Percentiles rank a stretch among this genome's conserved stretches.
phyloP scores from a whole-genome alignment of 148 eudicot species.

The Chenopodium album region DNA sequence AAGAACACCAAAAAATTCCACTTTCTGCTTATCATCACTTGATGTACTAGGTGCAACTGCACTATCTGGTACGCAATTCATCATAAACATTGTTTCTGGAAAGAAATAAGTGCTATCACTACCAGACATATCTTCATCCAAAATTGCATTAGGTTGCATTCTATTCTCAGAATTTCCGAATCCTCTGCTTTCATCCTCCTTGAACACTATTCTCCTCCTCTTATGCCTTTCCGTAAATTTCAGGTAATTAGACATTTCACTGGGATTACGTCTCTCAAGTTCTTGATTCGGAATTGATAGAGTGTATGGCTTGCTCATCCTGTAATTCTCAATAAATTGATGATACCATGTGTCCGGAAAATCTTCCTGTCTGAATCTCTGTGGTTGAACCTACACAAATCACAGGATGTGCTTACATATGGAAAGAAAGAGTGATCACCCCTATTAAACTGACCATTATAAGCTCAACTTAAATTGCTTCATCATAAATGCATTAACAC shows the following conservation, averaged over 20 bases:
- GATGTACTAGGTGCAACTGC: slow-evolving; percentile 48
- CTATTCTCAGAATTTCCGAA: slow-evolving; percentile 45
- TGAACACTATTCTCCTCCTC: slow-evolving; percentile 72
- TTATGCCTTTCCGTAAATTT: slow-evolving; percentile 75
- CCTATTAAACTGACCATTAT: slow-evolving; percentile 7
- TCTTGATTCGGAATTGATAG: slow-evolving; percentile 58
- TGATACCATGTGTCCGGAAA: slow-evolving; percentile 87
- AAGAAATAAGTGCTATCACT: slow-evolving; percentile 57
- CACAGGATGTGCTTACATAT: neutral
- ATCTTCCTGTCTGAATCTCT: slow-evolving; percentile 63
- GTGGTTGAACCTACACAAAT: slow-evolving; percentile 52
- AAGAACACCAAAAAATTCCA: slow-evolving; percentile 72
- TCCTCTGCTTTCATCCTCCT: slow-evolving; percentile 47
- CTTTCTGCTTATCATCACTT: slow-evolving; percentile 40
- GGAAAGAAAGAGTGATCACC: neutral
- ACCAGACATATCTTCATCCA: slow-evolving; percentile 34
- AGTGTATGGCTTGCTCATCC: slow-evolving; percentile 59
- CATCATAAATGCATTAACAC: neutral
- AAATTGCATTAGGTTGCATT: slow-evolving; percentile 39
- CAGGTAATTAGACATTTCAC: slow-evolving; percentile 76
- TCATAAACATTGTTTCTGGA: slow-evolving; percentile 84
- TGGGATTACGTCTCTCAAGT: slow-evolving; percentile 70
- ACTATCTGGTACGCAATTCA: slow-evolving; percentile 86
- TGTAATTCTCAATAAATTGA: slow-evolving; percentile 77
- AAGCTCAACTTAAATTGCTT: neutral